phyloP scores from a whole-genome alignment of 192 early-diverging fungal genomes.

The Coemansia sp. region DNA sequence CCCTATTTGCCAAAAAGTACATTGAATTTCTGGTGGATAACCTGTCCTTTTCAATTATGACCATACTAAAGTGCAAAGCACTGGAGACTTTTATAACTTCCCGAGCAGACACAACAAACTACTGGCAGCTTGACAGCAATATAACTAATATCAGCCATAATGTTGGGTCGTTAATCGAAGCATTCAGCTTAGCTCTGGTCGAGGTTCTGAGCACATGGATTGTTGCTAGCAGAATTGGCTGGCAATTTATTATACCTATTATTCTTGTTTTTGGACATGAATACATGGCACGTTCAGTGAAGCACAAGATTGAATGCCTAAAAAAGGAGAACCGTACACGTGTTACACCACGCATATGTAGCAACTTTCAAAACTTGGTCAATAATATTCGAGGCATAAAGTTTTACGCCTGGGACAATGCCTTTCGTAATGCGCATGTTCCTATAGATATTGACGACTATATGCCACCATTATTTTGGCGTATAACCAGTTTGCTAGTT shows the following conservation, averaged over 20 bases:
- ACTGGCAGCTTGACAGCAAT: background rate
- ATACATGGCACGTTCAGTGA: slow-evolving; percentile 2
- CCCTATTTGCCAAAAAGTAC: background rate
- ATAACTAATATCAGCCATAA: background rate
- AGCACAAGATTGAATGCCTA: background rate
- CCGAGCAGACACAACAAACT: background rate
- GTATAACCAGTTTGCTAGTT: slow-evolving; percentile 11
- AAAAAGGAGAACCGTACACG: background rate
- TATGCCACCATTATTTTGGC: slow-evolving; percentile 28
- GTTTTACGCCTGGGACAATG: slow-evolving; percentile 63
- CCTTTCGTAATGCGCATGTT: slow-evolving; percentile 6
- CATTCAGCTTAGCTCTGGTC: background rate
- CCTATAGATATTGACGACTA: slow-evolving; percentile 10
- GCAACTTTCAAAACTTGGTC: slow-evolving; percentile 18
- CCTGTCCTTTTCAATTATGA: background rate
- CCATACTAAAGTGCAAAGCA: background rate
- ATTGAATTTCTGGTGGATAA: background rate
- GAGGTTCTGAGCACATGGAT: slow-evolving; percentile 23
- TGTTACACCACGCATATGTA: slow-evolving; percentile 5
- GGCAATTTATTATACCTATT: slow-evolving; percentile 31
- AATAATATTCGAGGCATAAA: slow-evolving; percentile 66
- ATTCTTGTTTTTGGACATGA: slow-evolving; percentile 12
- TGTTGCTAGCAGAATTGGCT: slow-evolving; percentile 26
- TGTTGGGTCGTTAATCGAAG: background rate
- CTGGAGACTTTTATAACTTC: background rate